A percentile compares a stretch with the other conserved stretches of the same genome.
These are phyloP conservation scores for Fusarium tupiense DNA, from an alignment of 2,329 filamentous ascomycete species.

Conservation along the genomic window DNA sequence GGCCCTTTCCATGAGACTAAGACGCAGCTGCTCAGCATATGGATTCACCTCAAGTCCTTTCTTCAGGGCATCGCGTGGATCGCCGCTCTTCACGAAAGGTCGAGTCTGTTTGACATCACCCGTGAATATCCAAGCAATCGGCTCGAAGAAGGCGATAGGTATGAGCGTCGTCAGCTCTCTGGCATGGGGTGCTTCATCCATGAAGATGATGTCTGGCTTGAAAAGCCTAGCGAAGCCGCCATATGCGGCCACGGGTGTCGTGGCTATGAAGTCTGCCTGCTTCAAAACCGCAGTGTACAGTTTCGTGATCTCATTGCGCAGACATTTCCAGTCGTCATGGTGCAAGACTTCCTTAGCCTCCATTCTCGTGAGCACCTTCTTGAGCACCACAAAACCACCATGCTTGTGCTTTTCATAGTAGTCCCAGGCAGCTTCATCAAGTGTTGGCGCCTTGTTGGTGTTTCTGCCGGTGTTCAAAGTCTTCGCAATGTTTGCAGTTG, in stretches of 20 bases:
- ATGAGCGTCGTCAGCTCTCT: slow-evolving; percentile 58
- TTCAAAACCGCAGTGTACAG: slow-evolving; percentile 53
- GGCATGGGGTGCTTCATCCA: slow-evolving; percentile 72
- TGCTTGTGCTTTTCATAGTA: slow-evolving; percentile 49
- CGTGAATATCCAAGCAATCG: slow-evolving; percentile 56
- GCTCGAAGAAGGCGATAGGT: slow-evolving; percentile 54
- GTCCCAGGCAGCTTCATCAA: slow-evolving; percentile 57
- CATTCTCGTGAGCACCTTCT: slow-evolving; percentile 49
- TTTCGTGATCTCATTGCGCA: slow-evolving; percentile 46
- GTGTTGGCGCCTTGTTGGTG: slow-evolving; percentile 47
- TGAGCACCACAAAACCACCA: slow-evolving; percentile 48
- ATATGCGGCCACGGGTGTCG: slow-evolving; percentile 56
- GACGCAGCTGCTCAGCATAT: slow-evolving; percentile 45
- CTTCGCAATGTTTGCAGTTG: slow-evolving; percentile 38
- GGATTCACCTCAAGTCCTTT: slow-evolving; percentile 46
- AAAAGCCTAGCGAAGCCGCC: slow-evolving; percentile 62
- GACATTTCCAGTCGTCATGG: slow-evolving; percentile 42
- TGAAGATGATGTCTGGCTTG: slow-evolving; percentile 84
- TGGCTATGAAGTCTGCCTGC: slow-evolving; percentile 56
- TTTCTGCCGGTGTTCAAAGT: slow-evolving; percentile 20
- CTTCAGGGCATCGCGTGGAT: slow-evolving; percentile 17
- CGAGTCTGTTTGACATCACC: slow-evolving; percentile 58
- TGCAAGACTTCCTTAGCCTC: slow-evolving; percentile 40
- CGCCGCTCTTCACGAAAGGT: slow-evolving; percentile 51
- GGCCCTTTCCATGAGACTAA: slow-evolving; percentile 54